A percentile compares a stretch with the other conserved stretches of the same genome.
Conservation (phyloP, 352 stramenopile species). For the Globisporangium radiosum region DNA sequence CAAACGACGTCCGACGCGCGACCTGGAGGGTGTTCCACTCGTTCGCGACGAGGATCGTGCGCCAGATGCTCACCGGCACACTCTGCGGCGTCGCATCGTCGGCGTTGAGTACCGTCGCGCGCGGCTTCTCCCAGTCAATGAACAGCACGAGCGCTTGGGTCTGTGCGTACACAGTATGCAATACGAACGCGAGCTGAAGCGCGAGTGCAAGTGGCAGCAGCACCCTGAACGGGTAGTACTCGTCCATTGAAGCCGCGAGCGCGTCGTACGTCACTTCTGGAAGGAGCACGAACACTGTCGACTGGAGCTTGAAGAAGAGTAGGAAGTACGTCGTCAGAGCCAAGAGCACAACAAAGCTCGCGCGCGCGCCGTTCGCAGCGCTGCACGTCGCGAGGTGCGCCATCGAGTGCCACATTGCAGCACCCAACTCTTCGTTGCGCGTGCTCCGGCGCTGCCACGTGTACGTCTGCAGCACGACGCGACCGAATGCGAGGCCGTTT, state of each 20-base stretch:
- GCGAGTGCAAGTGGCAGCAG: conserved; percentile 77
- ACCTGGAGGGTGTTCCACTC: conserved; percentile 92
- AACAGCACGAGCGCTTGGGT: conserved; percentile 85
- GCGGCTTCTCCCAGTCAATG: conserved; percentile 92
- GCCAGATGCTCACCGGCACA: conserved; percentile 87
- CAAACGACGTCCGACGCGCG: conserved; percentile 64
- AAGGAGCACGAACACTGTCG: conserved; percentile 83
- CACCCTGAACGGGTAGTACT: conserved; percentile 86
- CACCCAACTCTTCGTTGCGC: conserved; percentile 52
- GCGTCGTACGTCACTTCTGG: conserved; percentile 54
- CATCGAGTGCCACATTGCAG: conserved; percentile 43
- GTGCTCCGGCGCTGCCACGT: conserved; percentile 85
- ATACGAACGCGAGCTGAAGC: conserved; percentile 73
- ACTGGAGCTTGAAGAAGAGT: conserved; percentile 93
- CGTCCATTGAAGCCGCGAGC: conserved; percentile 45
- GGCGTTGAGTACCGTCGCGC: conserved; percentile 50
- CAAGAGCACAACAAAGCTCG: conserved; percentile 59
- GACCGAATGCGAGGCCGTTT: conserved; percentile 41
- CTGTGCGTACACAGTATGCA: conserved; percentile 74
- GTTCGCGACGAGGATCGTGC: conserved; percentile 92
- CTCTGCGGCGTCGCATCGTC: conserved; percentile 38
- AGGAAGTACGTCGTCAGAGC: conserved; percentile 85
- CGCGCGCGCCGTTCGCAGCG: conserved; percentile 34
- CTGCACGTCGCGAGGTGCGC: conserved; percentile 28
- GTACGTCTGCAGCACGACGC: conserved; percentile 72